Conservation (phyloP, 2,329 filamentous ascomycete species). For the Aspergillus flavus region DNA sequence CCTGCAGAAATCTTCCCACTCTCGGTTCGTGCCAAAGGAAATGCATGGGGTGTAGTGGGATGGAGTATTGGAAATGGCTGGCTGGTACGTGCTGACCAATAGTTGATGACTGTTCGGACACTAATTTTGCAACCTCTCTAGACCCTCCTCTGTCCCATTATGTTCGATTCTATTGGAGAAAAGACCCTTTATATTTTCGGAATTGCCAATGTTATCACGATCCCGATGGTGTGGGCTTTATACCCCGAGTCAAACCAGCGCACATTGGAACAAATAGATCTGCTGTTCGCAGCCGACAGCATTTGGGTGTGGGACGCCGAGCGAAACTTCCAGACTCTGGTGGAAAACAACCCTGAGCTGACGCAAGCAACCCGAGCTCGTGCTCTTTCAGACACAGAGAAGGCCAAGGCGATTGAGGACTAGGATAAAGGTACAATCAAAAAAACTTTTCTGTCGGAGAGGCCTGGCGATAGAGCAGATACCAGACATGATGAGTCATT, state of each 20-base stretch:
- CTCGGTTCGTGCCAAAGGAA: conserved; percentile 71
- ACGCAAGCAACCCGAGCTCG: not conserved
- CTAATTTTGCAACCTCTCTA: conserved; percentile 18
- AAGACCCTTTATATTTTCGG: conserved; percentile 77
- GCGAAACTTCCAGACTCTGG: conserved; percentile 22
- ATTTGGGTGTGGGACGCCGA: conserved; percentile 74
- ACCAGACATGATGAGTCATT: not conserved
- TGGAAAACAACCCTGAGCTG: not conserved
- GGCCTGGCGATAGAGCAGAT: not conserved
- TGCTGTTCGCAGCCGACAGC: conserved; percentile 68
- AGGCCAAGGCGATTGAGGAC: not conserved
- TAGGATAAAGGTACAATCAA: not conserved
- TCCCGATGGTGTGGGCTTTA: conserved; percentile 71
- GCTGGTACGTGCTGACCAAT: conserved; percentile 41
- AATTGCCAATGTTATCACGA: conserved; percentile 65
- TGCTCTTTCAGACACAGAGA: not conserved
- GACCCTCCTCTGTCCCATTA: conserved; percentile 58
- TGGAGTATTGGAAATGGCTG: conserved; percentile 77
- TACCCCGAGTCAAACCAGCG: conserved; percentile 76
- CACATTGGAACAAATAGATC: conserved; percentile 74
- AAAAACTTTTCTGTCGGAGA: not conserved
- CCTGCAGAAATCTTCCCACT: conserved; percentile 75
- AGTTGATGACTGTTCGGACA: not conserved
- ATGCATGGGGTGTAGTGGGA: conserved; percentile 74
- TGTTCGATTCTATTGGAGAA: conserved; percentile 66